These are phyloP conservation scores for Leccinum pachyderme DNA, from an alignment of 1,284 basidiomycete species.

Conservation along the genomic window DNA sequence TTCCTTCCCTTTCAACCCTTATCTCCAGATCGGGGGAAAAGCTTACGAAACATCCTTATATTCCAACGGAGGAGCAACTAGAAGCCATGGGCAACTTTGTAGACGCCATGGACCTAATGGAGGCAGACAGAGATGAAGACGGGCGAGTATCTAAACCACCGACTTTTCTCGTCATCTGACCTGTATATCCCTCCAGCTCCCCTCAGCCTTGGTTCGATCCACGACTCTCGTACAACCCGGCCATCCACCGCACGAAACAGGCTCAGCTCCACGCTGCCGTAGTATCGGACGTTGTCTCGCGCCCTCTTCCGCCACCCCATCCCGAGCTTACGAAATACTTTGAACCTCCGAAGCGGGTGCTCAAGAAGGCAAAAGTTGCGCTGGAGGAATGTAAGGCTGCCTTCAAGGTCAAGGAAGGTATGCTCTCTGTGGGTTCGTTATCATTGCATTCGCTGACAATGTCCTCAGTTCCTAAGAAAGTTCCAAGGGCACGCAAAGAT, in stretches of 20 bases:
- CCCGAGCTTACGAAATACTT: slow-evolving; percentile 83
- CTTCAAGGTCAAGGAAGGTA: slow-evolving; percentile 77
- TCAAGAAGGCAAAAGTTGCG: slow-evolving; percentile 56
- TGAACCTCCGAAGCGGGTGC: slow-evolving; percentile 66
- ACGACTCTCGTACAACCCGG: slow-evolving; percentile 80
- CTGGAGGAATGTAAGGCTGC: slow-evolving; percentile 60
- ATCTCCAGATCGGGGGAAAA: slow-evolving; percentile 75
- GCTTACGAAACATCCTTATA: slow-evolving; percentile 73
- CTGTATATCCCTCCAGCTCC: slow-evolving; percentile 39
- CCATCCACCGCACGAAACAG: slow-evolving; percentile 88
- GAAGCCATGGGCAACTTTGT: slow-evolving; percentile 86
- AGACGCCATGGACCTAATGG: slow-evolving; percentile 83
- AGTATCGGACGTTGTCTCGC: slow-evolving; percentile 65
- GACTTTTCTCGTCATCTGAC: slow-evolving; percentile 3
- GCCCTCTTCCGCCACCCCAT: slow-evolving; percentile 83
- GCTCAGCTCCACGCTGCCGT: slow-evolving; percentile 87
- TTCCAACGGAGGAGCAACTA: slow-evolving; percentile 81
- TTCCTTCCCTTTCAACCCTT: slow-evolving; percentile 78
- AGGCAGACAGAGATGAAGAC: slow-evolving; percentile 66
- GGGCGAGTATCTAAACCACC: slow-evolving; percentile 45
- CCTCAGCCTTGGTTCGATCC: slow-evolving; percentile 77
- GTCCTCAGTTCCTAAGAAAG: slow-evolving; percentile 56
- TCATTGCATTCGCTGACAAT: slow-evolving; percentile 2
- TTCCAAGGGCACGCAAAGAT: slow-evolving; percentile 50
- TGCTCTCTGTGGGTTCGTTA: slow-evolving; percentile 13